phyloP scores from a whole-genome alignment of 208 protist species.

The Wallacemonas sp. region DNA sequence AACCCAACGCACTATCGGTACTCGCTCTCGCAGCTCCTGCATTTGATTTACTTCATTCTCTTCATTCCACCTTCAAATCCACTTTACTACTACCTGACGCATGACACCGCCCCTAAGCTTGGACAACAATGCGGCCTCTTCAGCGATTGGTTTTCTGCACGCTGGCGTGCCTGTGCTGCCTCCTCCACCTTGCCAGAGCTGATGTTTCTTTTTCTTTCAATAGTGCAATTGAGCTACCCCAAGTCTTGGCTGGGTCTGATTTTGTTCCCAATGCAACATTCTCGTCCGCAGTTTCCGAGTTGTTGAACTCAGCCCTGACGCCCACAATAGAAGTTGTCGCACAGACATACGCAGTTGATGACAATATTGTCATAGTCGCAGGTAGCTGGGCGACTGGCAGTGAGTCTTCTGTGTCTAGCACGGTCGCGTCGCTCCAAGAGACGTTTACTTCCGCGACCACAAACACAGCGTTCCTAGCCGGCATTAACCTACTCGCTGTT shows the following conservation, averaged over 20 bases:
- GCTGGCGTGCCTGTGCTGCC: background rate
- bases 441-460: conserved; percentile 30
- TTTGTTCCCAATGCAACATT: conserved; percentile 28
- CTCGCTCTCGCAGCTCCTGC: too few species aligned
- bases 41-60: too few species aligned
- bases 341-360: conserved; percentile 14
- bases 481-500: conserved; percentile 40
- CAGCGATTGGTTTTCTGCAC: background rate
- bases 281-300: conserved; percentile 13
- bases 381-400: conserved; percentile 38
- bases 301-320: conserved; percentile 28
- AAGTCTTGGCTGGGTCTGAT: conserved; percentile 24
- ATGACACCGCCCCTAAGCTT: too few species aligned
- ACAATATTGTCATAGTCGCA: conserved; percentile 41
- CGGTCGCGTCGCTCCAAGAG: conserved; percentile 18
- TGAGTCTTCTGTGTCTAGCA: conserved; percentile 6
- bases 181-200: background rate
- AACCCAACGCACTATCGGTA: too few species aligned
- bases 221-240: conserved; percentile 37
- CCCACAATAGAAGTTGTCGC: conserved; percentile 12
- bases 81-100: too few species aligned
- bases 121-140: background rate
- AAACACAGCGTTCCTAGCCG: conserved; percentile 11
- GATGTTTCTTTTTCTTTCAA: conserved; percentile 36
- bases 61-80: too few species aligned